phyloP scores from a whole-genome alignment of 169 alveolate species.

The Plasmodium cynomolgi region DNA sequence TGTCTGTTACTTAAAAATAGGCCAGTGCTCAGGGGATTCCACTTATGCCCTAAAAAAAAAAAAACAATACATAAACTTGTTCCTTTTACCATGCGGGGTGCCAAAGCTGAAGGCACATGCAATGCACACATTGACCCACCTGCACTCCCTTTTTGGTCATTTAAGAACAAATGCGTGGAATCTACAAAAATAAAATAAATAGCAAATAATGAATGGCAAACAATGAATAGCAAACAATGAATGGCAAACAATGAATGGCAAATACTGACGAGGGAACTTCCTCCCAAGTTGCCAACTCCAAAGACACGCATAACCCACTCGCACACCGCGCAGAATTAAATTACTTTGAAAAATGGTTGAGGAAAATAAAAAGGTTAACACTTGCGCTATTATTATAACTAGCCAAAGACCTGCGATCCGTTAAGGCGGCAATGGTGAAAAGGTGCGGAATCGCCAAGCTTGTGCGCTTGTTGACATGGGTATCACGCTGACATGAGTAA shows the following conservation, averaged over 20 bases:
- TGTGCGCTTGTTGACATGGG: background rate
- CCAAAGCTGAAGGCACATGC: background rate
- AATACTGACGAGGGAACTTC: background rate
- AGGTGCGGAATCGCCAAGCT: background rate
- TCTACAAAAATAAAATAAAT: slow-evolving; percentile 24
- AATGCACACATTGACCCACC: slow-evolving; percentile 11
- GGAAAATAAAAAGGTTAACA: slow-evolving; percentile 29
- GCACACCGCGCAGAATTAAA: background rate
- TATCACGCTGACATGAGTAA: background rate
- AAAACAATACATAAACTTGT: background rate
- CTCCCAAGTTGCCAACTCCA: background rate
- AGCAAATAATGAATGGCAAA: background rate
- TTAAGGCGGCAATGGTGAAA: background rate
- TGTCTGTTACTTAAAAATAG: slow-evolving; percentile 45
- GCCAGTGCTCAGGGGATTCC: slow-evolving; percentile 44
- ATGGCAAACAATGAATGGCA: background rate
- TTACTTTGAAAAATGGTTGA: slow-evolving; percentile 63
- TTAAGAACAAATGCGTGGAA: slow-evolving; percentile 33
- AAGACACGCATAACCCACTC: background rate
- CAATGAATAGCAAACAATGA: background rate
- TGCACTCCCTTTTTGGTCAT: slow-evolving; percentile 6
- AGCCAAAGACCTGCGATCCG: slow-evolving; percentile 40
- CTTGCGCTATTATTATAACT: slow-evolving; percentile 16
- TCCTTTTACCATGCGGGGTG: background rate
- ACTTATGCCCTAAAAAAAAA: slow-evolving; percentile 9